These are phyloP conservation scores for Alternaria gaisen DNA, from an alignment of 2,329 filamentous ascomycete species.

Conservation along the genomic window DNA sequence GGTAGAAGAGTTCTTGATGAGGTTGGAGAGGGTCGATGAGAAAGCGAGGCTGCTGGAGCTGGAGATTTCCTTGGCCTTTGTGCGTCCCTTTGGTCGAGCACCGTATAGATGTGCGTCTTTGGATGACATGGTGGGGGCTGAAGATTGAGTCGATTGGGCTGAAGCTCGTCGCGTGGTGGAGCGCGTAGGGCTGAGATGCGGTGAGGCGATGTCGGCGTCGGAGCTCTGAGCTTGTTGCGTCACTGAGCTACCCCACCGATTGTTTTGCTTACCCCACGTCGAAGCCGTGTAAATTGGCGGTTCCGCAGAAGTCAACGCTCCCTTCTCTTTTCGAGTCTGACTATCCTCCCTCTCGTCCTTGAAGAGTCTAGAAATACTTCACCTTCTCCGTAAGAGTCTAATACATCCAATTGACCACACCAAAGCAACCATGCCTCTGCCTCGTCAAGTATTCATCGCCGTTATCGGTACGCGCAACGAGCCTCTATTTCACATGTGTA, in stretches of 20 bases:
- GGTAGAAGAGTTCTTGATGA: constrained; percentile 67
- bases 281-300: constrained; percentile 14
- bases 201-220: constrained; percentile 39
- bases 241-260: constrained; percentile 31
- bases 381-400: background rate
- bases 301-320: constrained; percentile 12
- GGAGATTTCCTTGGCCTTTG: constrained; percentile 69
- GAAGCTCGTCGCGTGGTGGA: constrained; percentile 12
- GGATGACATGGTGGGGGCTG: constrained; percentile 34
- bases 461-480: constrained; percentile 52
- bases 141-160: background rate
- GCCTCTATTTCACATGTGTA: constrained; percentile 1
- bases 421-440: constrained; percentile 49
- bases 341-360: background rate
- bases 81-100: constrained; percentile 67
- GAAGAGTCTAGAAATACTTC: background rate
- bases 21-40: constrained; percentile 83
- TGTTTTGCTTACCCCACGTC: constrained; percentile 29
- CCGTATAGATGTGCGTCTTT: constrained; percentile 79
- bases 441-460: constrained; percentile 58
- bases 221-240: constrained; percentile 27
- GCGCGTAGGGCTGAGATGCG: constrained; percentile 13
- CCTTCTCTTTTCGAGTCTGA: background rate
- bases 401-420: constrained; percentile 8
- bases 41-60: constrained; percentile 82